Evolutionary conservation across 1,284 basidiomycete species (phyloP).

Genomic region (Volvariella surrecta): DNA sequence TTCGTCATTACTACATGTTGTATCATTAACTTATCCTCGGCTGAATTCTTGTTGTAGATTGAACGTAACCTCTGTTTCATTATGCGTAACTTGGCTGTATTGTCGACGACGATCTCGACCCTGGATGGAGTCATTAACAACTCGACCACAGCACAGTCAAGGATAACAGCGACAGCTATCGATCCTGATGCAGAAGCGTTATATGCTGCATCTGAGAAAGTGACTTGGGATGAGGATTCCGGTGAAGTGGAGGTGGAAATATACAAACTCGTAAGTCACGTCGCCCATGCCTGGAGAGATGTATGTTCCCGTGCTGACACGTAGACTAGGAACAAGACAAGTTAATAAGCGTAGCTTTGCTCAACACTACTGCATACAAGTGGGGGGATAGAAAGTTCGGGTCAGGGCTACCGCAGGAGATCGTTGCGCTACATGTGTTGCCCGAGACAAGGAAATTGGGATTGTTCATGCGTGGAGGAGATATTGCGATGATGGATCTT

Average conservation of each 20-base stretch:
- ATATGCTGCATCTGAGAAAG: conserved; percentile 51
- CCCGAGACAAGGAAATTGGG: conserved; percentile 58
- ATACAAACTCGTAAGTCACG: conserved; percentile 34
- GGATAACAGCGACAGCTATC: conserved; percentile 42
- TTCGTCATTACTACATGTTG: not conserved
- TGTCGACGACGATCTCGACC: not conserved
- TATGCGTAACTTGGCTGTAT: conserved; percentile 8
- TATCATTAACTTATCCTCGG: not conserved
- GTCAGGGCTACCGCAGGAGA: conserved; percentile 25
- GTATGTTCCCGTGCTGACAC: not conserved
- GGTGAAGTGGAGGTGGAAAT: conserved; percentile 52
- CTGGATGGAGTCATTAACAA: not conserved
- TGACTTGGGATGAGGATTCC: conserved; percentile 24
- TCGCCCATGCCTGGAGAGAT: conserved; percentile 12
- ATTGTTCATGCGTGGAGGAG: conserved; percentile 65
- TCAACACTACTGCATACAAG: conserved; percentile 23
- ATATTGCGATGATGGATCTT: conserved; percentile 62
- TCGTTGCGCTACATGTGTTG: conserved; percentile 57
- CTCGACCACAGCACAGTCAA: conserved; percentile 11
- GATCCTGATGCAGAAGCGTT: conserved; percentile 62
- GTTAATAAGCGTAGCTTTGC: conserved; percentile 24
- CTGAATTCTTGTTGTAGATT: not conserved
- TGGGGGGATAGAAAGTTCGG: conserved; percentile 10
- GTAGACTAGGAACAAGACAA: conserved; percentile 5
- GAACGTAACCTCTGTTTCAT: not conserved